phyloP scores from a whole-genome alignment of 208 protist genomes.

The Trypanosoma mega region DNA sequence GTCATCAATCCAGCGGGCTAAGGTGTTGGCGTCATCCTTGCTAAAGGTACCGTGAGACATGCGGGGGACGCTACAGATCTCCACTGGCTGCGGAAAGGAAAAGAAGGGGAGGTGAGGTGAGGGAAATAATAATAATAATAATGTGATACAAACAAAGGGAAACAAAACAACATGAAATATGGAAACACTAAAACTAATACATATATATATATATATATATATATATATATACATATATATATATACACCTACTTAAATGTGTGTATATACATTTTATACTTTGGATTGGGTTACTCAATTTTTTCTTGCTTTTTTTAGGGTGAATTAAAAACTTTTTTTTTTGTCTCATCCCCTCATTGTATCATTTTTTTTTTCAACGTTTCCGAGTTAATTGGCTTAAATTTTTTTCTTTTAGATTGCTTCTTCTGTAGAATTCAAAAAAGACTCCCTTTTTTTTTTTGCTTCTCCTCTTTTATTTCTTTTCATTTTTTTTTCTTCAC shows the following conservation, averaged over 20 bases:
- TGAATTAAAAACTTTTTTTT: slow-evolving; percentile 8
- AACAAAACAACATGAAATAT: no score
- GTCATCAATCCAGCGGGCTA: slow-evolving; percentile 65
- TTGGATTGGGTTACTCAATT: background rate
- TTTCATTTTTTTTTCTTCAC: background rate
- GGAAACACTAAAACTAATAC: no score
- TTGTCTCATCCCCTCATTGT: background rate
- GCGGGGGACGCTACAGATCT: background rate
- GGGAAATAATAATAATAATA: no score
- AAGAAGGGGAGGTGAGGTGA: no score
- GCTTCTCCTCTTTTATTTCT: slow-evolving; percentile 8
- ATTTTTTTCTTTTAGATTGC: background rate
- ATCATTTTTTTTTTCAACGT: background rate
- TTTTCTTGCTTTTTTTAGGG: background rate
- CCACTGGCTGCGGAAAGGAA: background rate
- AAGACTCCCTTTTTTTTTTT: background rate
- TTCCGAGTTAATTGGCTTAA: background rate
- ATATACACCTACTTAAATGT: no score
- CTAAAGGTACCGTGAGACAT: slow-evolving; percentile 23
- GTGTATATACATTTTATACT: no score
- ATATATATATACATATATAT: no score
- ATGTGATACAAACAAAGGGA: no score
- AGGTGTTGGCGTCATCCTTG: slow-evolving; percentile 43
- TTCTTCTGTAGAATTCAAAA: background rate
- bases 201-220: no score